Evolutionary conservation across 2,329 filamentous ascomycete species (phyloP), one percentile per base, ranked within the genome.

Genomic region (Penicillium aurantiogriseum): DNA sequence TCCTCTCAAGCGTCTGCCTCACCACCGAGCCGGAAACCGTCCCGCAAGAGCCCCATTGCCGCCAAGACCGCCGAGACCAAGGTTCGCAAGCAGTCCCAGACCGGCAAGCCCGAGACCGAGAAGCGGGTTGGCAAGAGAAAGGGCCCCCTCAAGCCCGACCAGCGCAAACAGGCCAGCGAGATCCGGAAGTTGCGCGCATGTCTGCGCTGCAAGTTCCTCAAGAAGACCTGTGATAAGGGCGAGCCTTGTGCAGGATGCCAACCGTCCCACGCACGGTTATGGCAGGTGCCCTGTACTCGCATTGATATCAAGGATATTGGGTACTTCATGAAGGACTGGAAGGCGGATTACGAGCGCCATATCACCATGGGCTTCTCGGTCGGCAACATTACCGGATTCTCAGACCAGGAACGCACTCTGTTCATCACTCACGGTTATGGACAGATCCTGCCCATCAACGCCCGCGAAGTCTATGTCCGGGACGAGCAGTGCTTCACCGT

Each of bases 321-420:
- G 43, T 96, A 95, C 77, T 97, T 97, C 81, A 94, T 97, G 90
- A 97, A 97, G 82, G 93, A 97, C 76, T 97, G 92, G 92, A 96
- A 93, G 79, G 92, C 92, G 44, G 93, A 97, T 75, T 96, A 94
- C 69, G 92, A 96, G 78, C 88, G 92, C 67, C 92, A 97, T 73
- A 85, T 94, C 66, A 89, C 86, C 62, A 86, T 90, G 57, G 91
- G 90, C 54, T 91, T 97, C 72, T 95, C 92, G 2, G 89, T 96
- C 48, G 92, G 89, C 76, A 97, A 97, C 71, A 94, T 97, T 79
- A 96, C 96, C 80, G 92, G 92, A 33, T 88, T 87, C 74, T 85
- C 84, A 17, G 79, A 83, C 29, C 76, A 80, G 19, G 85, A 87
- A 70, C 80, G 83, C 51, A 81, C 80, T n/a, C 76, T 97, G 76